Evolutionary conservation across 352 stramenopile genomes (phyloP), one percentile per base, ranked within the genome.

Genomic region (Pythium dissotocum): DNA sequence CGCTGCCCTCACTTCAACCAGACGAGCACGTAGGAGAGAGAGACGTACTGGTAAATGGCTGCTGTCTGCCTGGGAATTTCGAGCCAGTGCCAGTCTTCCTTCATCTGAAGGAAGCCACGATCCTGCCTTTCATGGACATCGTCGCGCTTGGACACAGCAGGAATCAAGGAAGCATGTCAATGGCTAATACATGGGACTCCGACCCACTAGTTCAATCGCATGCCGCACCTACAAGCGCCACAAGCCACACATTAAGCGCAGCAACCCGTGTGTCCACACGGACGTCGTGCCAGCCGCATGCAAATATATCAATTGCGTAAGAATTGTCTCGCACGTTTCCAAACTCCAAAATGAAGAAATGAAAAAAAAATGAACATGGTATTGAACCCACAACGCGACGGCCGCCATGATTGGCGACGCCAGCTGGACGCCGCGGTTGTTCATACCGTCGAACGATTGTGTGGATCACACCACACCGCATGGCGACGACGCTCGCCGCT

Each of bases 401-500:
- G 21, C 21, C 21, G 21, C 8, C 42, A 28, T 51, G 42, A 51
- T 21, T 51, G 42, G 10, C 16, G n/a, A 21, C 42, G n/a, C 42
- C 42, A 51, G 16, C 42, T 51, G 42, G 42, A 51, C 42, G 42
- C 13, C 42, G 16, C 5, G n/a, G 42, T 51, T 13, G 42, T 51
- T 51, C 8, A 51, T 51, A 51, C 42, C 4, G 42, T 51, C 24
- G 42, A 51, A 26, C 24, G 10, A 51, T 51, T 51, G 42, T 51
- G 42, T 51, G 42, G 42, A 51, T 51, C 42, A 51, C 42, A 51
- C 42, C 42, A 51, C 42, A 26, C 42, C 42, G 42, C 42, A 51
- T 51, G 42, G 42, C 36, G 36, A 42, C 36, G 21, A 24, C 21
- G 26, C 42, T 10, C 4, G 14, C n/a, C 42, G 6, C 16, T 5